These are phyloP conservation scores for Fusarium sp. DNA, from an alignment of 2,329 filamentous ascomycete genomes.

Conservation along the genomic window DNA sequence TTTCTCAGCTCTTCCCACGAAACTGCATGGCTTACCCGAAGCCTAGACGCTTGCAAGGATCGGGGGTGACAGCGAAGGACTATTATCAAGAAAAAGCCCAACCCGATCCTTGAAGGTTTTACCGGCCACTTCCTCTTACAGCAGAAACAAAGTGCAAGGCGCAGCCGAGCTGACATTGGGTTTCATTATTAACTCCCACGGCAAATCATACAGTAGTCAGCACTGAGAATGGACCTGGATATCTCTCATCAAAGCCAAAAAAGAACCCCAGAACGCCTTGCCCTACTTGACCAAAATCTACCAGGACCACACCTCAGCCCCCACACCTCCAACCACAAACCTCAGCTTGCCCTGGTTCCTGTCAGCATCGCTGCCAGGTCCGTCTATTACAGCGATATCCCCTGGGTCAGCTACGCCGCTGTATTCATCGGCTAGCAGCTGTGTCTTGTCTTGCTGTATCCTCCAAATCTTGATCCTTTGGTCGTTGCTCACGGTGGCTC, in stretches of 20 bases:
- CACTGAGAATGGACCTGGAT: background rate
- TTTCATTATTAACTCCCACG: background rate
- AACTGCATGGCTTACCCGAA: conserved; percentile 4
- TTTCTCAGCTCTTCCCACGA: background rate
- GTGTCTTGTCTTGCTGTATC: conserved; percentile 47
- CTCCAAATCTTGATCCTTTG: conserved; percentile 70
- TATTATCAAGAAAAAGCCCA: background rate
- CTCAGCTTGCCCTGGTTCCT: conserved; percentile 4
- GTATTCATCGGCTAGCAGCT: conserved; percentile 61
- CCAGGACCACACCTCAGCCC: conserved; percentile 41
- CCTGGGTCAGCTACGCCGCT: conserved; percentile 72
- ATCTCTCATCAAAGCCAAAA: conserved; percentile 9
- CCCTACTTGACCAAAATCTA: conserved; percentile 1
- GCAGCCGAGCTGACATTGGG: background rate
- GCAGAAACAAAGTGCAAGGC: background rate
- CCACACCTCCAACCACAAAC: conserved; percentile 40
- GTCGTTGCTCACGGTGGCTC: conserved; percentile 68
- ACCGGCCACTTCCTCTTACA: conserved; percentile 5
- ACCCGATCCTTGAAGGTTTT: background rate
- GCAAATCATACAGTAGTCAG: background rate
- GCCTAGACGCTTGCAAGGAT: conserved; percentile 6
- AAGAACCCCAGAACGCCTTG: conserved; percentile 1
- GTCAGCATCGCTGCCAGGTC: background rate
- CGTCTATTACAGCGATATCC: conserved; percentile 46
- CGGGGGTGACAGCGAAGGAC: background rate